These are phyloP conservation scores for Stachybotrys echinatus DNA, from an alignment of 2,329 filamentous ascomycete genomes.

Conservation along the genomic window DNA sequence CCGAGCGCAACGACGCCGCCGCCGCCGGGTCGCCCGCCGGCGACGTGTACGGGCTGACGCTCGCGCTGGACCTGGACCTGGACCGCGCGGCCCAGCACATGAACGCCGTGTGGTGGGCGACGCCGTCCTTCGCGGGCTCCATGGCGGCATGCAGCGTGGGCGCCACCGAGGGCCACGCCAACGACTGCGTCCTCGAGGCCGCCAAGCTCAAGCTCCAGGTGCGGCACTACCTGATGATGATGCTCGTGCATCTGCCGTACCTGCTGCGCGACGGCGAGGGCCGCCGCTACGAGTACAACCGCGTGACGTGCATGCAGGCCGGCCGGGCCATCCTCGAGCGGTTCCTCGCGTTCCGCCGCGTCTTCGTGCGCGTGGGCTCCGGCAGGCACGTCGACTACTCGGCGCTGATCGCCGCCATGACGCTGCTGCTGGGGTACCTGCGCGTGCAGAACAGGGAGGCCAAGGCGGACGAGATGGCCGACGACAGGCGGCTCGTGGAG, in stretches of 20 bases:
- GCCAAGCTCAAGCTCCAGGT: slow-evolving; percentile 39
- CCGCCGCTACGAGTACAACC: slow-evolving; percentile 41
- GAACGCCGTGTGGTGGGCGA: slow-evolving; percentile 43
- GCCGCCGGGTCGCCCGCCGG: slow-evolving; percentile 21
- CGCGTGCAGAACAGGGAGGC: slow-evolving; percentile 16
- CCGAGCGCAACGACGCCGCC: slow-evolving; percentile 37
- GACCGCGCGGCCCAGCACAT: slow-evolving; percentile 35
- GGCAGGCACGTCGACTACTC: slow-evolving; percentile 46
- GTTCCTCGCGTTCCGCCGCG: slow-evolving; percentile 39
- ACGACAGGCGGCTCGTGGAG: slow-evolving; percentile 32
- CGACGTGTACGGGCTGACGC: slow-evolving; percentile 33
- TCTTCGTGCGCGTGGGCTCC: slow-evolving; percentile 12
- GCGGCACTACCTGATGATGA: slow-evolving; percentile 43
- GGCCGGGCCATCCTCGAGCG: slow-evolving; percentile 45
- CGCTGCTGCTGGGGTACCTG: slow-evolving; percentile 45
- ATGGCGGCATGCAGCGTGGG: slow-evolving; percentile 3
- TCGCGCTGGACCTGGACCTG: slow-evolving; percentile 42
- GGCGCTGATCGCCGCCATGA: slow-evolving; percentile 44
- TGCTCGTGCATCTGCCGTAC: slow-evolving; percentile 50
- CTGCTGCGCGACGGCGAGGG: slow-evolving; percentile 38
- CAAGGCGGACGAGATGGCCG: slow-evolving; percentile 6
- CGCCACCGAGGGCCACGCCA: slow-evolving; percentile 1
- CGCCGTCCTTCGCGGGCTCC: slow-evolving; percentile 16
- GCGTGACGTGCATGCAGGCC: slow-evolving; percentile 37
- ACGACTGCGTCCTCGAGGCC: slow-evolving; percentile 11